These are phyloP conservation scores for Alternaria gaisen DNA, from an alignment of 2,329 filamentous ascomycete genomes.

Conservation along the genomic window DNA sequence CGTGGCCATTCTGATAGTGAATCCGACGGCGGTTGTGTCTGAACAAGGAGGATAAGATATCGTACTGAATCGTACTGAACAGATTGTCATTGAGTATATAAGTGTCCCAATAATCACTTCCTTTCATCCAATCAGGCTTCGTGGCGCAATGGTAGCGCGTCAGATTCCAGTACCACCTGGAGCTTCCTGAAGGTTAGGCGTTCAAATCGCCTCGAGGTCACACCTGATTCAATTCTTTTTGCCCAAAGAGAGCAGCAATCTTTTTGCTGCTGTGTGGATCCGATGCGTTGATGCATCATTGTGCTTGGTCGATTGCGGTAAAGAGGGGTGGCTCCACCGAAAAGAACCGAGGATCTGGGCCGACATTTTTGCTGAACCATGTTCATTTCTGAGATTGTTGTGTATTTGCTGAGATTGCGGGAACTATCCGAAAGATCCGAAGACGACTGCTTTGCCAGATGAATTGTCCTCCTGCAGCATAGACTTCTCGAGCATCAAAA, in stretches of 20 bases:
- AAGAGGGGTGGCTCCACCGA: conserved; percentile 10
- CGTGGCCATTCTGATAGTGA: conserved; percentile 7
- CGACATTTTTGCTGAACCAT: not conserved
- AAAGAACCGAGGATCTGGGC: conserved; percentile 9
- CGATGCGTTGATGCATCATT: not conserved
- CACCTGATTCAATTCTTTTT: conserved; percentile 17
- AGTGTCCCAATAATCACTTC: not conserved
- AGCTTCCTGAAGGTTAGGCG: conserved; percentile 40
- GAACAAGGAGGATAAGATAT: not conserved
- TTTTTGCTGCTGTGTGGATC: conserved; percentile 2
- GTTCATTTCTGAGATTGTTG: conserved; percentile 5
- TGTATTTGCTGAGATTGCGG: conserved; percentile 2
- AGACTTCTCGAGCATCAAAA: conserved; percentile 68
- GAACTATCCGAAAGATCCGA: conserved; percentile 59
- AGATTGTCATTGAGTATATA: not conserved
- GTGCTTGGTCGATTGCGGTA: conserved; percentile 8
- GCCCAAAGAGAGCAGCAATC: not conserved
- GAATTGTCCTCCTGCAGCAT: conserved; percentile 66
- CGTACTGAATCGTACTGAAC: not conserved
- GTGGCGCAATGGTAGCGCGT: conserved; percentile 45
- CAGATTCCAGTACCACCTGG: conserved; percentile 39
- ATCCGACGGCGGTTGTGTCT: not conserved
- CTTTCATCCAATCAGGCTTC: conserved; percentile 30
- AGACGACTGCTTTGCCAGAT: conserved; percentile 73
- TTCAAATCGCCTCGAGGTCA: conserved; percentile 42